Conservation (phyloP, 2,329 filamentous ascomycete genomes). For the Coniochaeta hoffmannii region DNA sequence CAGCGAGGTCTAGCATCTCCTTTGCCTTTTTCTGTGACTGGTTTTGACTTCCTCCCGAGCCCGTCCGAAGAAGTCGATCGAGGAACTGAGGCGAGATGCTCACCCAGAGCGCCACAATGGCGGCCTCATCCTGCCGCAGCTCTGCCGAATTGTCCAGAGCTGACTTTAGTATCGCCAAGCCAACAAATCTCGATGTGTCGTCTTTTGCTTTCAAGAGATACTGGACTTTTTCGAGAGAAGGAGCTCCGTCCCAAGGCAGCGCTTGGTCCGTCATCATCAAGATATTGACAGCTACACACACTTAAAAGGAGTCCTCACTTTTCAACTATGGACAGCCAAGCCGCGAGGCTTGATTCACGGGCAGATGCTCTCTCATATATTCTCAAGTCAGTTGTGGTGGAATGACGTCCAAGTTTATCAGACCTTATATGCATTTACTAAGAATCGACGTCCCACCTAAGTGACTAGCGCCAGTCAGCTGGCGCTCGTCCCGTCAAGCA, state of each 20-base stretch:
- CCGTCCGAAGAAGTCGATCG: conserved; percentile 53
- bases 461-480: not conserved
- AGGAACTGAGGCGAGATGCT: conserved; percentile 56
- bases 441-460: not conserved
- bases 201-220: conserved; percentile 50
- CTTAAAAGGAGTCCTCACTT: too few relatives aligned
- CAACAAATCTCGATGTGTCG: conserved; percentile 63
- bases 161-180: conserved; percentile 58
- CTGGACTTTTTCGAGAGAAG: conserved; percentile 40
- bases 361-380: too few relatives aligned
- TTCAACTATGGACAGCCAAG: too few relatives aligned
- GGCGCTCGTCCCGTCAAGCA: too few relatives aligned
- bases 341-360: too few relatives aligned
- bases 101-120: conserved; percentile 47
- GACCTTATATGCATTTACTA: not conserved
- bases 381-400: not conserved
- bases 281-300: too few relatives aligned
- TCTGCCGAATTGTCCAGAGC: conserved; percentile 52
- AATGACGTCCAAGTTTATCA: not conserved
- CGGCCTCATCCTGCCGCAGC: conserved; percentile 38
- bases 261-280: not conserved
- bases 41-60: conserved; percentile 26
- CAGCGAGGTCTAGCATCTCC: conserved; percentile 56
- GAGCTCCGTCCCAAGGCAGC: not conserved
- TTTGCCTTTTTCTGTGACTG: conserved; percentile 34